A percentile compares a stretch with the other conserved stretches of the same genome.
These are phyloP conservation scores for Diaporthe velutina DNA, from an alignment of 2,329 filamentous ascomycete species.

Conservation along the genomic window DNA sequence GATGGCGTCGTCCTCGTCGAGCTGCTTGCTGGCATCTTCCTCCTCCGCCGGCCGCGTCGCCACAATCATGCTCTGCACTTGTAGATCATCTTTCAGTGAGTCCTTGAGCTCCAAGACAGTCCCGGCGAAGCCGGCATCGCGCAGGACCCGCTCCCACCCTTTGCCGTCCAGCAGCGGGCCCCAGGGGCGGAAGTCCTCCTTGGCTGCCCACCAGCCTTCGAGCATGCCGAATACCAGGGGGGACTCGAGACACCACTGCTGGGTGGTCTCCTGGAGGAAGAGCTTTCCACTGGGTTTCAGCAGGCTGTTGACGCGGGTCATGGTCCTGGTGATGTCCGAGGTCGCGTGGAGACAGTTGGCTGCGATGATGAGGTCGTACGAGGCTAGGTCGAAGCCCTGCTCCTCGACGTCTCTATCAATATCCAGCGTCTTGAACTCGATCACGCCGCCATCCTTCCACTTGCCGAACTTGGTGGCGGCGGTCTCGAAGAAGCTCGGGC, in stretches of 20 bases:
- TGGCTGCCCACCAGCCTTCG: slow-evolving; percentile 53
- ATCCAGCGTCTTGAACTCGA: slow-evolving; percentile 48
- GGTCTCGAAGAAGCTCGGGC: slow-evolving; percentile 34
- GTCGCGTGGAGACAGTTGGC: slow-evolving; percentile 49
- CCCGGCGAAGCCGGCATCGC: slow-evolving; percentile 33
- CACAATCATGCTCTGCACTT: slow-evolving; percentile 39
- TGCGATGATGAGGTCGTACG: slow-evolving; percentile 50
- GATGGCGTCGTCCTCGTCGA: slow-evolving; percentile 35
- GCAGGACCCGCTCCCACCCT: slow-evolving; percentile 34
- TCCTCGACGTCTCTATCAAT: slow-evolving; percentile 44
- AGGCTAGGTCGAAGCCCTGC: slow-evolving; percentile 49
- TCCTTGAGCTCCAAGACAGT: slow-evolving; percentile 35
- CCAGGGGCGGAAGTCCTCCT: slow-evolving; percentile 35
- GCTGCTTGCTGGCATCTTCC: slow-evolving; percentile 27
- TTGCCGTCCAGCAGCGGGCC: slow-evolving; percentile 33
- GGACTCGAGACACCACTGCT: slow-evolving; percentile 31
- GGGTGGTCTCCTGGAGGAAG: slow-evolving; percentile 41
- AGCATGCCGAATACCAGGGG: slow-evolving; percentile 51
- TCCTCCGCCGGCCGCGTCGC: slow-evolving; percentile 33
- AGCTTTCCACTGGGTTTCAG: slow-evolving; percentile 54
- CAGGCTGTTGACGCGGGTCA: slow-evolving; percentile 47
- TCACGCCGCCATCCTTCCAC: slow-evolving; percentile 42
- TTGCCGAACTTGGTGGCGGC: slow-evolving; percentile 48
- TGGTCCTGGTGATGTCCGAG: slow-evolving; percentile 41
- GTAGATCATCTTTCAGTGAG: slow-evolving; percentile 31